phyloP scores from a whole-genome alignment of 441 rosid species.

The Codiaeum variegatum region DNA sequence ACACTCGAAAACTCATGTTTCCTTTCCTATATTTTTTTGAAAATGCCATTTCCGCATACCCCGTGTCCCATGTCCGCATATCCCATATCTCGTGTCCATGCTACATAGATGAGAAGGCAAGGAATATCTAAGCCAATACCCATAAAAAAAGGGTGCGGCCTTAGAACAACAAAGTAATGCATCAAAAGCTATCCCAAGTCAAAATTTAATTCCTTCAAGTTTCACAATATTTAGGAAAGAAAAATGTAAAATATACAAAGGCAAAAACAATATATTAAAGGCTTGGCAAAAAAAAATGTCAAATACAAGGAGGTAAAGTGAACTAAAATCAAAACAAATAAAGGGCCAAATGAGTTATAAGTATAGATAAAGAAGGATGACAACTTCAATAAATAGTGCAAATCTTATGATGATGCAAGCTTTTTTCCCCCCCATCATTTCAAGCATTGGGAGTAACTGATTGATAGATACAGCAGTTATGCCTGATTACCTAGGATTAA shows the following conservation, averaged over 20 bases:
- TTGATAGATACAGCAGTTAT: conserved; percentile 6
- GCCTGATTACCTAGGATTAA: not conserved
- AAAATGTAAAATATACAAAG: not conserved
- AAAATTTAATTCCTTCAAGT: not conserved
- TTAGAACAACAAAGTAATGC: not conserved
- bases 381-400: not conserved
- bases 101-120: not conserved
- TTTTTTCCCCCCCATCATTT: not conserved
- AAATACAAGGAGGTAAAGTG: not conserved
- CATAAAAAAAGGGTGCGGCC: not conserved
- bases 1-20: too few relatives aligned
- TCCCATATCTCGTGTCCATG: too few relatives aligned
- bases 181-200: not conserved
- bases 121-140: not conserved
- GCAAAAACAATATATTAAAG: not conserved
- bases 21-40: too few relatives aligned
- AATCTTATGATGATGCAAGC: not conserved
- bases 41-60: too few relatives aligned
- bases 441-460: conserved; percentile 11
- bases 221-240: not conserved
- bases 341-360: not conserved
- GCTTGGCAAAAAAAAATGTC: not conserved
- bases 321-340: not conserved
- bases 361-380: conserved; percentile 3
- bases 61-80: too few relatives aligned